phyloP scores from a whole-genome alignment of 805 yeast genomes.

The Brettanomyces sp. region DNA sequence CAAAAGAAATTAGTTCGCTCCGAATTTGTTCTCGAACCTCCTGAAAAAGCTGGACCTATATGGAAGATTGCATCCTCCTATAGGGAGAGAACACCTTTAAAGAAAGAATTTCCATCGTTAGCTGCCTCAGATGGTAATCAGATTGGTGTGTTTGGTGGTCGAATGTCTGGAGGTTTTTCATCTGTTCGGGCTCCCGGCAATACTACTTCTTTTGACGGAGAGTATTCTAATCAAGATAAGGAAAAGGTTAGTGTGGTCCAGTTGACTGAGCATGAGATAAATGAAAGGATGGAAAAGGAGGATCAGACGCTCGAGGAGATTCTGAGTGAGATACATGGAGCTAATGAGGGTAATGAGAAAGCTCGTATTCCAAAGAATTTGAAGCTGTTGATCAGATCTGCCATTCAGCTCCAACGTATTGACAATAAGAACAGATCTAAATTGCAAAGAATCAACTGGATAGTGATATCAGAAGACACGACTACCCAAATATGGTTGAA shows the following conservation, averaged over 20 bases:
- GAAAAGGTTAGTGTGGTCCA: no score
- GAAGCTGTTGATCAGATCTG: constrained; percentile 46
- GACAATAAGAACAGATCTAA: constrained; percentile 22
- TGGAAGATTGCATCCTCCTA: constrained; percentile 42
- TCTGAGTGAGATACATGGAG: constrained; percentile 1
- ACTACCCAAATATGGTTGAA: constrained; percentile 43
- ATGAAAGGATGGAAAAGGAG: neutral
- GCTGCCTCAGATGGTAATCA: neutral
- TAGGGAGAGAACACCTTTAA: constrained; percentile 35
- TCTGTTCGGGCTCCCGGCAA: no score
- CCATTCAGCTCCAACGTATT: constrained; percentile 42
- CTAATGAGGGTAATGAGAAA: constrained; percentile 8
- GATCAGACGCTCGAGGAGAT: constrained; percentile 1
- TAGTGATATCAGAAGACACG: constrained; percentile 52
- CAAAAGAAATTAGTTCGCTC: constrained; percentile 6
- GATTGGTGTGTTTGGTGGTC: constrained; percentile 13
- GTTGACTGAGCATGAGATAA: constrained; percentile 5
- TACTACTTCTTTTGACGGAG: no score
- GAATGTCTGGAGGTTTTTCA: constrained; percentile 7
- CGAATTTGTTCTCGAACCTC: constrained; percentile 29
- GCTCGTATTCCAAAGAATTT: constrained; percentile 46
- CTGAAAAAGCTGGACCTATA: constrained; percentile 36
- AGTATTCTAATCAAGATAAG: no score
- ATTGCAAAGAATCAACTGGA: constrained; percentile 34
- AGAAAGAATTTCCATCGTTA: constrained; percentile 23